A percentile compares a stretch with the other conserved stretches of the same genome.
phyloP scores from a whole-genome alignment of 2,329 filamentous ascomycete species.

The Botrytis hyacinthi region DNA sequence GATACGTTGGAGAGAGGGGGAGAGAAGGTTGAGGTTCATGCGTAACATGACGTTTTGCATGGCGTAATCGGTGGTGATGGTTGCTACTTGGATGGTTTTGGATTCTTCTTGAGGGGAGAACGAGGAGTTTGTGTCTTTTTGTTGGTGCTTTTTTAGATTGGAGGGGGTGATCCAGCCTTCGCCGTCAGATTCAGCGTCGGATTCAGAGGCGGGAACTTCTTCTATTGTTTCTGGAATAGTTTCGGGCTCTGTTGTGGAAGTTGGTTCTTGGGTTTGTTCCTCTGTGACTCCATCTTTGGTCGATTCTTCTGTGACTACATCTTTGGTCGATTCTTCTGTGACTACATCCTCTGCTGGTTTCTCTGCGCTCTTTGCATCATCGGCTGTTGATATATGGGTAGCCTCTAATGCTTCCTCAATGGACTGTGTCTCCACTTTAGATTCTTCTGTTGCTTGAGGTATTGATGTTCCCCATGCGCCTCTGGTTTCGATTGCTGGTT shows the following conservation, averaged over 20 bases:
- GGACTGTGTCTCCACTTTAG: conserved; percentile 29
- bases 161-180: conserved; percentile 93
- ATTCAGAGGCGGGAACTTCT: conserved; percentile 31
- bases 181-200: conserved; percentile 51
- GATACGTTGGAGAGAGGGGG: conserved; percentile 75
- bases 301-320: conserved; percentile 22
- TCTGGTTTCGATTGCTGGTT: conserved; percentile 27
- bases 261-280: conserved; percentile 15
- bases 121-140: conserved; percentile 55
- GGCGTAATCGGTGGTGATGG: conserved; percentile 91
- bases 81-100: conserved; percentile 77
- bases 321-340: conserved; percentile 20
- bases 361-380: not conserved
- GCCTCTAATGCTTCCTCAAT: conserved; percentile 30
- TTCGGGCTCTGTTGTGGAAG: not conserved
- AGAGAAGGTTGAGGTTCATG: conserved; percentile 89
- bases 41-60: conserved; percentile 97
- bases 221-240: conserved; percentile 22
- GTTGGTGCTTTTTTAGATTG: conserved; percentile 84
- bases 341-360: conserved; percentile 26
- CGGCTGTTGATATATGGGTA: conserved; percentile 14
- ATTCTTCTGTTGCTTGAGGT: conserved; percentile 26
- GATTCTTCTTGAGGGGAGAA: conserved; percentile 51
- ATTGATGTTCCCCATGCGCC: conserved; percentile 33
- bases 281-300: conserved; percentile 25